These are phyloP conservation scores for Mitragyna speciosa DNA, from an alignment of 257 asterid species.

Conservation along the genomic window DNA sequence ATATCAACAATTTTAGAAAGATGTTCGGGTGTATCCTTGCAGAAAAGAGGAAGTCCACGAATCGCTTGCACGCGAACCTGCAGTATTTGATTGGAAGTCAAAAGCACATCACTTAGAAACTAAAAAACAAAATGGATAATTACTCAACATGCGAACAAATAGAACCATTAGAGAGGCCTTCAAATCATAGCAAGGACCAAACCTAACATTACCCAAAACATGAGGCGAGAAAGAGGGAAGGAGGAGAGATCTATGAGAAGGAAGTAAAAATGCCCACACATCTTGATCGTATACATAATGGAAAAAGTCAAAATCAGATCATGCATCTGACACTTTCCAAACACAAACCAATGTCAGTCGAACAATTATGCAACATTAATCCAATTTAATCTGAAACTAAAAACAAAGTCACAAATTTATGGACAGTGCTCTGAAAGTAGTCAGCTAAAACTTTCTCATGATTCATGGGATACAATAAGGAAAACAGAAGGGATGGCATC, in stretches of 20 bases:
- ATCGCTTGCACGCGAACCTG: constrained; percentile 95
- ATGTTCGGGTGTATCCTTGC: constrained; percentile 96
- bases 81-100: constrained; percentile 12
- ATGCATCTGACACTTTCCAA: background rate
- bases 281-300: background rate
- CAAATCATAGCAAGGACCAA: background rate
- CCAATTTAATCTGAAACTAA: too few species aligned
- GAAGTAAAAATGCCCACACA: background rate
- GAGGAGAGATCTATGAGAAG: background rate
- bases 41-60: constrained; percentile 94
- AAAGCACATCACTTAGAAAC: background rate
- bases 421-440: background rate
- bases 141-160: background rate
- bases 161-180: background rate
- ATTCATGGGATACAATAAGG: background rate
- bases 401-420: background rate
- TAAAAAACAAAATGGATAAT: background rate
- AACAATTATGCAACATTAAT: too few species aligned
- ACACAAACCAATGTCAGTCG: too few species aligned
- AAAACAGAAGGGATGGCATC: background rate
- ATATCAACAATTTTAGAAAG: constrained; percentile 91
- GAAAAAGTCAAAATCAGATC: background rate
- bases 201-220: background rate
- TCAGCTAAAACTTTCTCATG: background rate
- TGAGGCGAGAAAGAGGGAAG: background rate